These are phyloP conservation scores for Xylariomycetidae sp. DNA, from an alignment of 2,329 filamentous ascomycete species.

Conservation along the genomic window DNA sequence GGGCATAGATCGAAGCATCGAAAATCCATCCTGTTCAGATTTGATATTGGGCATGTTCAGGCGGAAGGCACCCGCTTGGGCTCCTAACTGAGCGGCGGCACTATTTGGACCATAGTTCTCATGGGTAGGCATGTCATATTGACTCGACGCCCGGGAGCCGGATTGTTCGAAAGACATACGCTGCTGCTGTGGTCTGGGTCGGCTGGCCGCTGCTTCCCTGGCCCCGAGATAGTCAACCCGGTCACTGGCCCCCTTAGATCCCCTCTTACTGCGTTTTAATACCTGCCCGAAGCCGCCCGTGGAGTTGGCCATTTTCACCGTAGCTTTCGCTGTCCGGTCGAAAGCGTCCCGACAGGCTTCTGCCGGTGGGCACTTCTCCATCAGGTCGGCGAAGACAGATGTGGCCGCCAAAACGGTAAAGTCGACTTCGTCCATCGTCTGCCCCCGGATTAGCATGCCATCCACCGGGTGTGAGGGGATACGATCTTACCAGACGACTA, in stretches of 20 bases:
- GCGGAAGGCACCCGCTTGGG: conserved; percentile 22
- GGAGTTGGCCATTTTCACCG: conserved; percentile 88
- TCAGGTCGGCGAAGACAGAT: conserved; percentile 84
- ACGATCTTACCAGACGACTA: conserved; percentile 67
- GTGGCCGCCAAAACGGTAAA: conserved; percentile 91
- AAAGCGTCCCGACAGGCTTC: conserved; percentile 94
- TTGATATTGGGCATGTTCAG: conserved; percentile 28
- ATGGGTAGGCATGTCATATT: conserved; percentile 15
- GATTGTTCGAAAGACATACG: conserved; percentile 16
- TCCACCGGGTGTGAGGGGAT: conserved; percentile 5
- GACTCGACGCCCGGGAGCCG: conserved; percentile 13
- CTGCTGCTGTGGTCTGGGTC: conserved; percentile 15
- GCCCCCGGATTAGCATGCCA: conserved; percentile 19
- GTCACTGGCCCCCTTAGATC: conserved; percentile 18
- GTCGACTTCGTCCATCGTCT: conserved; percentile 93
- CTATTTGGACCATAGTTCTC: conserved; percentile 20
- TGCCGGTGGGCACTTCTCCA: conserved; percentile 90
- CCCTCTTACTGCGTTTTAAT: conserved; percentile 23
- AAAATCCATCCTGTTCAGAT: conserved; percentile 32
- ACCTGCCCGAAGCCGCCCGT: conserved; percentile 70
- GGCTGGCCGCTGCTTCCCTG: conserved; percentile 25
- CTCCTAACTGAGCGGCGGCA: conserved; percentile 15
- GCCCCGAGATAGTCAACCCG: conserved; percentile 24
- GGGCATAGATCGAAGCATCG: conserved; percentile 34
- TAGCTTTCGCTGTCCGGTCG: conserved; percentile 89